Evolutionary conservation across 371 early-diverging fungal species (phyloP).

Genomic region (Mortierella sp.): DNA sequence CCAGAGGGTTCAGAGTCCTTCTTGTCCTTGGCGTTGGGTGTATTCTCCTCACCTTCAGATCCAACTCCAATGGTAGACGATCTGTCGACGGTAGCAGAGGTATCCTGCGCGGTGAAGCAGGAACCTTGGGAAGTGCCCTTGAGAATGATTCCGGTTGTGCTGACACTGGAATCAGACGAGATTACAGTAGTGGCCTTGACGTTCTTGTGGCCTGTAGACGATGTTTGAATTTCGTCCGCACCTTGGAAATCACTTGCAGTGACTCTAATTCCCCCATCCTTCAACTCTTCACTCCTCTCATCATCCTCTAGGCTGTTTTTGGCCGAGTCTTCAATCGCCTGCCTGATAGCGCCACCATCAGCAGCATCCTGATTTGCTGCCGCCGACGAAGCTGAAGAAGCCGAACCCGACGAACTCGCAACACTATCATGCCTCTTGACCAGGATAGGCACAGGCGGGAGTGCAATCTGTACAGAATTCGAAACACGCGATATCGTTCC

Average conservation of each 20-base stretch:
- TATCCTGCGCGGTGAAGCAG: neutral
- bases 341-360: neutral
- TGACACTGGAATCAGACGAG: neutral
- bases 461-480: constrained; percentile 49
- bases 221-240: neutral
- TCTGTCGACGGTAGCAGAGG: neutral
- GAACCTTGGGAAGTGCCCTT: neutral
- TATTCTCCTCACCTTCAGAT: neutral
- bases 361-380: neutral
- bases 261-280: neutral
- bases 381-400: too few relatives aligned
- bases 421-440: constrained; percentile 20
- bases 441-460: constrained; percentile 45
- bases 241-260: neutral
- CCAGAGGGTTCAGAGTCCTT: neutral
- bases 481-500: constrained; percentile 51
- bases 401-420: neutral
- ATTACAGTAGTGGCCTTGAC: neutral
- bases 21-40: neutral
- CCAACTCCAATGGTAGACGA: neutral
- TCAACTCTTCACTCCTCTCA: neutral
- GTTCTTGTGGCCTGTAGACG: neutral
- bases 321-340: neutral
- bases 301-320: neutral
- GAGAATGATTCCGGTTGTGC: neutral